Evolutionary conservation across 805 yeast species (phyloP).

Genomic region (Lipomyces chichibuensis): DNA sequence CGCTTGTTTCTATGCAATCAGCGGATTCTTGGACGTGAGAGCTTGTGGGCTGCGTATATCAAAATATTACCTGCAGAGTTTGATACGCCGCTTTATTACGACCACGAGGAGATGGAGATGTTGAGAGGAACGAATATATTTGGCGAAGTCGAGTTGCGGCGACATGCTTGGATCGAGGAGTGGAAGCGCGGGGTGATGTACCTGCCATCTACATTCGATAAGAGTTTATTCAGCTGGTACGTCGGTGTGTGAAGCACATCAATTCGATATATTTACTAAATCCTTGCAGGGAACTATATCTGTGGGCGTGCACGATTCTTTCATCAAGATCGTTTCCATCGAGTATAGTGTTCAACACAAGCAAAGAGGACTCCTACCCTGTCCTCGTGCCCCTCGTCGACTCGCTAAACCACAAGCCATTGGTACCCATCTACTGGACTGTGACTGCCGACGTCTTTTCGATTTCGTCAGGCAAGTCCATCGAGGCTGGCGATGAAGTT

Average conservation of each 20-base stretch:
- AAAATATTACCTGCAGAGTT: slow-evolving; percentile 54
- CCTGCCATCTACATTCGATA: slow-evolving; percentile 30
- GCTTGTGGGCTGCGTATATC: slow-evolving; percentile 51
- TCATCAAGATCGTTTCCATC: slow-evolving; percentile 81
- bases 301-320: slow-evolving; percentile 75
- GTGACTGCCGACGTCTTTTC: slow-evolving; percentile 43
- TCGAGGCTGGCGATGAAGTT: slow-evolving; percentile 53
- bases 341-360: slow-evolving; percentile 52
- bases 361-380: slow-evolving; percentile 46
- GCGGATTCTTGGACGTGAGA: slow-evolving; percentile 31
- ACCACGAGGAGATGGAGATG: slow-evolving; percentile 52
- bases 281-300: slow-evolving; percentile 46
- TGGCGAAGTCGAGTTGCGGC: slow-evolving; percentile 55
- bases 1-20: slow-evolving; percentile 29
- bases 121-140: slow-evolving; percentile 72
- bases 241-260: neutral
- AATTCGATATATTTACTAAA: neutral
- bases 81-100: slow-evolving; percentile 72
- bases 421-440: slow-evolving; percentile 67
- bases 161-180: slow-evolving; percentile 56
- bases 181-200: slow-evolving; percentile 50
- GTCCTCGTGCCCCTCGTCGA: slow-evolving; percentile 81
- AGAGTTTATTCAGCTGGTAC: slow-evolving; percentile 14
- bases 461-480: slow-evolving; percentile 44
- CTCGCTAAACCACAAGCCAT: slow-evolving; percentile 70